Evolutionary conservation across 805 yeast species (phyloP), one percentile per base, ranked within the genome.

Genomic region (Barnettozyma populi): DNA sequence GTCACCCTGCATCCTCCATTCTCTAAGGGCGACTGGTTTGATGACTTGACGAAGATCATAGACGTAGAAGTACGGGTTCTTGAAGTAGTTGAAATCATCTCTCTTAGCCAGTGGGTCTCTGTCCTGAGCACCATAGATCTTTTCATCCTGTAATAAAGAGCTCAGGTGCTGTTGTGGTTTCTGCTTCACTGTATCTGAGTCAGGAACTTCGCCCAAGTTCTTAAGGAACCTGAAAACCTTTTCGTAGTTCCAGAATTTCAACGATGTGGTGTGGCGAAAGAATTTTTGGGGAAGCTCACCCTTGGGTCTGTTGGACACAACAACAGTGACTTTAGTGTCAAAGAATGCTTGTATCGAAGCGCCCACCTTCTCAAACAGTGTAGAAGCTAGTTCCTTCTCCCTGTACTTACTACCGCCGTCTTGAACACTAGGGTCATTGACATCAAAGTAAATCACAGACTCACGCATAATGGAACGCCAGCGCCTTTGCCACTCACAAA

Each of bases 161-260:
- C 84, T 75, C 41, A 84, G 66, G 27, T 71, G 69, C 31, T 70
- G 66, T 46, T 39, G 47, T 45, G 27, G 47, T 21, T 38, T 24
- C 20, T 21, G 27, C 11, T 40, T 41, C 24, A 31, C 50, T 40
- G 6, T 65, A 52, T 25, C 64, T 49, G 42, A 65, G 29, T 24
- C 54, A 41, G 47, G 57, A 34, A 39, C 50, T 44, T 59, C 80
- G 43, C 79, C 81, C 57, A 86, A 68, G 63, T 86, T 79, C 51
- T 74, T 76, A 63, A 90, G 73, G 59, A 90, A 90, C 44, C 96
- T 70, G 57, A 81, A 76, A 2, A 90, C 89, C 64, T 90, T 92
- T 47, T 88, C 95, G 57, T 79, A 82, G 36, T 84, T 79, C 97
- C 97, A 92, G 21, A 90, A 85, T 63, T 90, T 88, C n/a, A 57